These are phyloP conservation scores for Desmodesmus armatus DNA, from an alignment of 139 green algal genomes.

Conservation along the genomic window DNA sequence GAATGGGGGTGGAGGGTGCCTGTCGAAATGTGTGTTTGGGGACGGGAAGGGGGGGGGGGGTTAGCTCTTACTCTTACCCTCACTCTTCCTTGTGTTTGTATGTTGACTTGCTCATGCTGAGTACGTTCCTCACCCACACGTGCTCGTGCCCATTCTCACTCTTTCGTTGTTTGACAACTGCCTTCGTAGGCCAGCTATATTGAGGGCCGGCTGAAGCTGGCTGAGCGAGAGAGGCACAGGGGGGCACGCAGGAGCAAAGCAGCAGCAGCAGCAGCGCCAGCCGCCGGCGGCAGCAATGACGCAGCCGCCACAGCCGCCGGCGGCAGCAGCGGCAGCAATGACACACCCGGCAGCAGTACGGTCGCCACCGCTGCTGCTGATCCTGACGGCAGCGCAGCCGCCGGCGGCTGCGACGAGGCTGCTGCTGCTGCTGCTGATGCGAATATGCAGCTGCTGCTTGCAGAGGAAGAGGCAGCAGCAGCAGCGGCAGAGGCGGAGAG, in stretches of 20 bases:
- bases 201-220: slow-evolving; percentile 58
- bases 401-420: slow-evolving; percentile 59
- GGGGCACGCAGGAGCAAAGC: slow-evolving; percentile 19
- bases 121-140: too few relatives aligned
- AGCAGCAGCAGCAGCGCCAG: neutral
- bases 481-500: neutral
- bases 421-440: slow-evolving; percentile 45
- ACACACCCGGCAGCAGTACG: neutral
- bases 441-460: slow-evolving; percentile 38
- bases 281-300: slow-evolving; percentile 6
- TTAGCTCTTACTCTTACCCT: too few relatives aligned
- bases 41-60: too few relatives aligned
- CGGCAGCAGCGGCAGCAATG: neutral
- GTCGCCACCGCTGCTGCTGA: neutral
- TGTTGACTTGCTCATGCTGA: too few relatives aligned
- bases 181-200: slow-evolving; percentile 61
- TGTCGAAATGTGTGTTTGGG: too few relatives aligned
- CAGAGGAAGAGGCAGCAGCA: slow-evolving; percentile 12
- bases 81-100: too few relatives aligned
- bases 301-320: neutral
- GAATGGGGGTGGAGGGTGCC: too few relatives aligned
- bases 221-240: slow-evolving; percentile 56
- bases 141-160: too few relatives aligned
- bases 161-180: slow-evolving; percentile 19
- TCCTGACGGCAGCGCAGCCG: slow-evolving; percentile 22